A percentile compares a stretch with the other conserved stretches of the same genome.
Conservation (phyloP, 1,139 yeast genomes). For the Magnusiomyces tetraspermus region DNA sequence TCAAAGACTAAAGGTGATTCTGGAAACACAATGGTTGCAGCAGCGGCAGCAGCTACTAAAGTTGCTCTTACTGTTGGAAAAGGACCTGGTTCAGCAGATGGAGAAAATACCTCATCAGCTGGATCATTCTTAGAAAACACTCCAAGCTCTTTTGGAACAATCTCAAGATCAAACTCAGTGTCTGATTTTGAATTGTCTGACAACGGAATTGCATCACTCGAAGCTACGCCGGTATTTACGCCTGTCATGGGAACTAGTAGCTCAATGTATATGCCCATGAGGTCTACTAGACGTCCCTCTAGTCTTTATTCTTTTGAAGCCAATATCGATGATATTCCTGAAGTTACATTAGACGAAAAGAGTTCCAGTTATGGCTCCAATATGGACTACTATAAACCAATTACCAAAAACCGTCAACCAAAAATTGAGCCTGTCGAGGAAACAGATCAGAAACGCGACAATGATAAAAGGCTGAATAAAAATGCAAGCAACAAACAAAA, state of each 20-base stretch:
- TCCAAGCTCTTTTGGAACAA: background rate
- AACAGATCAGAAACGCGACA: background rate
- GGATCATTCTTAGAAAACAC: background rate
- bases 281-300: background rate
- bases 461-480: no score
- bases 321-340: background rate
- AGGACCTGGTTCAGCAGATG: background rate
- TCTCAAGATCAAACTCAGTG: background rate
- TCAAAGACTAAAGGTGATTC: constrained; percentile 5
- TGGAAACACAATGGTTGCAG: constrained; percentile 2
- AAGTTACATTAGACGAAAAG: background rate
- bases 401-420: background rate
- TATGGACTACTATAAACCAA: background rate
- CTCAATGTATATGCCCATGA: background rate
- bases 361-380: background rate
- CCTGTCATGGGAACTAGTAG: background rate
- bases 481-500: no score
- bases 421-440: background rate
- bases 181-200: background rate
- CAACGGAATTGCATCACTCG: background rate
- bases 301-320: background rate
- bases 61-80: background rate
- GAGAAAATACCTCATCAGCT: background rate
- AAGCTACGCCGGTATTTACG: background rate
- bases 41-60: background rate